Percentiles rank a stretch among this genome's conserved stretches.
These are phyloP conservation scores for Bruguiera parviflora DNA, from an alignment of 345 rosid species.

Conservation along the genomic window DNA sequence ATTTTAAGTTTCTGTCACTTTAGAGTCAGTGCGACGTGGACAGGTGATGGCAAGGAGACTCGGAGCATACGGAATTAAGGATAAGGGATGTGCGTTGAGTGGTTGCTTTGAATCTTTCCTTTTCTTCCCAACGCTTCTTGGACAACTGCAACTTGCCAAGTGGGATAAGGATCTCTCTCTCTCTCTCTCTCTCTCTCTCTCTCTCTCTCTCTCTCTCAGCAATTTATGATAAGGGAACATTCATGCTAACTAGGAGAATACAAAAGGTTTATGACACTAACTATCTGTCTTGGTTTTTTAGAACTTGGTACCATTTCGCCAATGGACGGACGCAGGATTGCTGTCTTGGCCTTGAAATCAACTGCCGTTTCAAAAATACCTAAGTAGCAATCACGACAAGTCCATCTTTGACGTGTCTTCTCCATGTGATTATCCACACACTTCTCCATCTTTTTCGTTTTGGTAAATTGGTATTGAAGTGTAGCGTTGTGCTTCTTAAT, in stretches of 20 bases:
- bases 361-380: too few species aligned
- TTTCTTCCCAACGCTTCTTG: conserved; percentile 30
- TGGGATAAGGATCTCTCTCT: not conserved
- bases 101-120: conserved; percentile 20
- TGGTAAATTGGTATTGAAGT: too few species aligned
- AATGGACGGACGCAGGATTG: too few species aligned
- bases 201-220: too few species aligned
- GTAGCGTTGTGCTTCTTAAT: too few species aligned
- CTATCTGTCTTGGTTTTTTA: not conserved
- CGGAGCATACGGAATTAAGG: not conserved
- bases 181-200: too few species aligned
- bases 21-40: not conserved
- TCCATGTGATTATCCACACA: too few species aligned
- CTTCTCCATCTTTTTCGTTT: too few species aligned
- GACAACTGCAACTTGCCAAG: conserved; percentile 28
- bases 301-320: too few species aligned
- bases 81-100: conserved; percentile 40
- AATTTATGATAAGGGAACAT: not conserved
- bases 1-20: not conserved
- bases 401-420: too few species aligned
- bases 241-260: not conserved
- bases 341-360: too few species aligned
- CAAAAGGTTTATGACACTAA: not conserved
- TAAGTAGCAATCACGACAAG: too few species aligned
- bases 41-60: not conserved